phyloP scores from a whole-genome alignment of 352 stramenopile species.

The Elongisporangium prolatum region DNA sequence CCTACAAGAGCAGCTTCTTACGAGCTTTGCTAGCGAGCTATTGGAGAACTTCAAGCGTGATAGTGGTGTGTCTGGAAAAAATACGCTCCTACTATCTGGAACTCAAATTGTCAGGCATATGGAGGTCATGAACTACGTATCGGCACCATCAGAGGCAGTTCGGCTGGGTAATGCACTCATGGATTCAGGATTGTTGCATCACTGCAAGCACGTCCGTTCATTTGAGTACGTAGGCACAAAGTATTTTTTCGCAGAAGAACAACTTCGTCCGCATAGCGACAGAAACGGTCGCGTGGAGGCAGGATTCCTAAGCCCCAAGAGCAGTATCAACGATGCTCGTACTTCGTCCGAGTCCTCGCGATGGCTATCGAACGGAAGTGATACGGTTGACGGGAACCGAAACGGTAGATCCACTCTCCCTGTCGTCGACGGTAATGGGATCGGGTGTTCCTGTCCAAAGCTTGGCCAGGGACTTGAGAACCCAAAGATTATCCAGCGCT shows the following conservation, averaged over 20 bases:
- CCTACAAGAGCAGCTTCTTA: slow-evolving; percentile 18
- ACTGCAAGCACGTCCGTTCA: slow-evolving; percentile 28
- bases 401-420: background rate
- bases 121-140: slow-evolving; percentile 19
- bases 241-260: slow-evolving; percentile 39
- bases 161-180: slow-evolving; percentile 41
- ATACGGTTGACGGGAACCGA: background rate
- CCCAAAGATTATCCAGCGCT: slow-evolving; percentile 10
- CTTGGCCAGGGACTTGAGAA: slow-evolving; percentile 31
- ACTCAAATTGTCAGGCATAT: slow-evolving; percentile 27
- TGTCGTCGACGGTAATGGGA: slow-evolving; percentile 1
- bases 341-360: background rate
- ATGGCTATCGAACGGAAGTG: background rate
- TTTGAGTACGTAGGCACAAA: slow-evolving; percentile 25
- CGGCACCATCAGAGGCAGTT: slow-evolving; percentile 25
- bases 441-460: slow-evolving; percentile 27
- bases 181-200: slow-evolving; percentile 42
- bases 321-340: background rate
- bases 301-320: background rate
- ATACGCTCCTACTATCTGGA: slow-evolving; percentile 20
- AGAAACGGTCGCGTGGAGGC: background rate
- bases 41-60: slow-evolving; percentile 30
- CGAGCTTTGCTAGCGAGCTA: slow-evolving; percentile 31
- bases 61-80: slow-evolving; percentile 4
- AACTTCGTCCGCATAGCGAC: slow-evolving; percentile 11